Evolutionary conservation across 2,329 filamentous ascomycete genomes (phyloP).

Genomic region (Fusarium sp.): DNA sequence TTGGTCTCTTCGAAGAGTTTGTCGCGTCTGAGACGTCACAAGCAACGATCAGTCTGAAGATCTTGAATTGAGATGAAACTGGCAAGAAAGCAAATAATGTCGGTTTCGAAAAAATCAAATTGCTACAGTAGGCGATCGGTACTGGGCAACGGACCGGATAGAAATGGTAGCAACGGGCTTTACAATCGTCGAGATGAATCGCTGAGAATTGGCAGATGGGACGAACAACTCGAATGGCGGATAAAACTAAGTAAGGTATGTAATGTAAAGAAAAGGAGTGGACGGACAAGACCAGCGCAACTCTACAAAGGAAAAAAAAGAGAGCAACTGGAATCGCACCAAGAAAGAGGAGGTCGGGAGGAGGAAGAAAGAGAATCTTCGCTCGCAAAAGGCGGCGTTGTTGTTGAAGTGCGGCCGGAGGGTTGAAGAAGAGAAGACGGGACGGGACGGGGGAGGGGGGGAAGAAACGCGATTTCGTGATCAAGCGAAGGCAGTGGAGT

Average conservation of each 20-base stretch:
- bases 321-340: constrained; percentile 69
- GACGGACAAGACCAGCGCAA: constrained; percentile 71
- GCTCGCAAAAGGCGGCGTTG: constrained; percentile 46
- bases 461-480: constrained; percentile 46
- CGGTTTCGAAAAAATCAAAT: constrained; percentile 18
- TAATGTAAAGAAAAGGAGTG: constrained; percentile 61
- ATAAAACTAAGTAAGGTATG: constrained; percentile 41
- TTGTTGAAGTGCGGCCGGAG: constrained; percentile 38
- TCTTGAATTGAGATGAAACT: constrained; percentile 27
- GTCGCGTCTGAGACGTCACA: constrained; percentile 33
- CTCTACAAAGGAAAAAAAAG: constrained; percentile 56
- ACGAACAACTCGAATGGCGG: constrained; percentile 40
- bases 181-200: constrained; percentile 38
- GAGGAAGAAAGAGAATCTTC: constrained; percentile 44
- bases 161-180: constrained; percentile 34
- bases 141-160: constrained; percentile 41
- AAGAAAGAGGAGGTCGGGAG: constrained; percentile 49
- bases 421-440: constrained; percentile 44
- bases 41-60: constrained; percentile 37
- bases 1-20: constrained; percentile 7
- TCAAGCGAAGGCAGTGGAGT: constrained; percentile 35
- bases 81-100: constrained; percentile 13
- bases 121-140: constrained; percentile 20
- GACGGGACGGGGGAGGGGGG: constrained; percentile 42
- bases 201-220: constrained; percentile 42